Evolutionary conservation across 768 basidiomycete genomes (phyloP), one percentile per base, ranked within the genome.

Genomic region (Panaeolus cyanescens): DNA sequence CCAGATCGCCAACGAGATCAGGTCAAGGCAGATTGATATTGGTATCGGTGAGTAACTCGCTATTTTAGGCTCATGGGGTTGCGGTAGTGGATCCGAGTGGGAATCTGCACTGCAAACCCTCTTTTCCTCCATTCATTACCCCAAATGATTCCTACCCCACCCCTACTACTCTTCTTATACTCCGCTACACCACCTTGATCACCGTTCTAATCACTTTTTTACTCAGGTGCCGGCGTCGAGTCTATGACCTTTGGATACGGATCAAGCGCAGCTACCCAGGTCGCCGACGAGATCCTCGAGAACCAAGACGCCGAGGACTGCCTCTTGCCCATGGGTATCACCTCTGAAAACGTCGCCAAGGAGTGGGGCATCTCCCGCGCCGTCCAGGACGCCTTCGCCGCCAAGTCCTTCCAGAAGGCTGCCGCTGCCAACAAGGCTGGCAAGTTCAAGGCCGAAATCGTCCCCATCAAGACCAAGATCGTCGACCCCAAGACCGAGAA

Each of bases 301-400:
- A 86, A 82, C 74, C 77, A 85, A 66, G 88, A 91, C 65, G 85
- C 93, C 2, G 84, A 84, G 60, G 93, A 95, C 77, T 95, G 93
- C 71, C 80, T 91, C 28, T 79, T 92, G 60, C 93, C 93, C 42
- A 94, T 94, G 92, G 95, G 95, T 33, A 88, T 95, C 78, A 95
- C 95, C 19, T 93, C 91, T n/a, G 94, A 96, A 79, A 95, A 95
- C 72, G 93, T 95, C 65, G 92, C 95, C 12, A 72, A 80, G 54
- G 87, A 93, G 59, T 96, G 83, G 74, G 78, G 80, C 61, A 85
- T 96, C 71, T 79, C 89, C 30, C 90, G 95, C 57, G 79, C 81
- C 54, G 76, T 73, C n/a, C 93, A 96, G 76, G 95, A 96, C 78
- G 83, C 80, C 59, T 95, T 96, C 68, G 88, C 95, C 5, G 93